Percentiles rank a stretch among this genome's conserved stretches.
These are phyloP conservation scores for Micromonas pusilla DNA, from an alignment of 139 green algal species.

Conservation along the genomic window DNA sequence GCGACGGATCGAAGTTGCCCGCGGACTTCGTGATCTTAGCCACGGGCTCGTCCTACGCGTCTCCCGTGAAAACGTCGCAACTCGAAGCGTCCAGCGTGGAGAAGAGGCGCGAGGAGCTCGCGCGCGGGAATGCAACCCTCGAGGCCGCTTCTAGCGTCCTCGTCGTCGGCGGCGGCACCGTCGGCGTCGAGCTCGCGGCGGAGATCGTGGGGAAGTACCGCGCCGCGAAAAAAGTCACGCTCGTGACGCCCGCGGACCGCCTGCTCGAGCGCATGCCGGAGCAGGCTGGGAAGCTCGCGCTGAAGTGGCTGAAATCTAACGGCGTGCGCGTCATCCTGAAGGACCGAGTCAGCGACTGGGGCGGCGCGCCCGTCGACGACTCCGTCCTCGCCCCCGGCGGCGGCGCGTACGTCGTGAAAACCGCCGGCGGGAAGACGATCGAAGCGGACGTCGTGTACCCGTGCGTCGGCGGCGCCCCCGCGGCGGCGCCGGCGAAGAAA, in stretches of 20 bases:
- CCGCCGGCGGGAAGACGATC: neutral
- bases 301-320: neutral
- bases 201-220: slow-evolving; percentile 30
- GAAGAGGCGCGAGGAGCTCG: neutral
- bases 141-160: slow-evolving; percentile 5
- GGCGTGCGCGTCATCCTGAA: slow-evolving; percentile 9
- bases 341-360: neutral
- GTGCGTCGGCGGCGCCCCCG: neutral
- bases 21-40: neutral
- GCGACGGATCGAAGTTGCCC: neutral
- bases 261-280: slow-evolving; percentile 32
- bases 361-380: neutral
- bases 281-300: neutral
- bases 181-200: slow-evolving; percentile 37
- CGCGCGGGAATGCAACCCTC: slow-evolving; percentile 2
- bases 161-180: slow-evolving; percentile 38
- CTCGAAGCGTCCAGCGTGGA: neutral
- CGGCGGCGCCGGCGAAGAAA: neutral
- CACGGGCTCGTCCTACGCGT: slow-evolving; percentile 1
- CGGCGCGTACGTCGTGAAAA: neutral
- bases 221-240: slow-evolving; percentile 27
- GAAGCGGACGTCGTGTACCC: slow-evolving; percentile 12
- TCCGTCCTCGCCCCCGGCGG: neutral
- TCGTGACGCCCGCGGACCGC: slow-evolving; percentile 22
- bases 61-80: neutral